Evolutionary conservation across 352 stramenopile genomes (phyloP).

Genomic region (Globisporangium irregulare): DNA sequence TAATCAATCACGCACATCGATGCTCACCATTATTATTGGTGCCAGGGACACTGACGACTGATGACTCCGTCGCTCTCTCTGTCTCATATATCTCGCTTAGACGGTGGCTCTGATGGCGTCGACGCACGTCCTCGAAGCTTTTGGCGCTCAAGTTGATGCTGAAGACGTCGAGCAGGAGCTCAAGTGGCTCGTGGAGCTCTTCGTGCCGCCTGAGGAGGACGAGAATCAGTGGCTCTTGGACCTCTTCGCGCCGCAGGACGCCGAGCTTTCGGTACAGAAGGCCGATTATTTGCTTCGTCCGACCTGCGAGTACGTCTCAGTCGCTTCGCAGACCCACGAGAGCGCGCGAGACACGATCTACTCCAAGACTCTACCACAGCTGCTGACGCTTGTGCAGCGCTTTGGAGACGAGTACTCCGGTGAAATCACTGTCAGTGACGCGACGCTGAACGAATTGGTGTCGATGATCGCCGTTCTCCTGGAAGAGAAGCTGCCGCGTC

Average conservation of each 20-base stretch:
- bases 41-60: background rate
- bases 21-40: background rate
- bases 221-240: constrained; percentile 56
- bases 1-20: background rate
- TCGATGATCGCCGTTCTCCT: constrained; percentile 55
- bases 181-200: constrained; percentile 54
- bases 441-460: constrained; percentile 49
- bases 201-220: constrained; percentile 23
- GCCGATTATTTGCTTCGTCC: constrained; percentile 59
- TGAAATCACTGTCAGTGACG: constrained; percentile 29
- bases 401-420: constrained; percentile 13
- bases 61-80: background rate
- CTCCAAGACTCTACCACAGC: constrained; percentile 43
- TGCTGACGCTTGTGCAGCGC: constrained; percentile 36
- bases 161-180: constrained; percentile 42
- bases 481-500: constrained; percentile 42
- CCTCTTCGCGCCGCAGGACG: constrained; percentile 36
- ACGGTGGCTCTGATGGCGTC: constrained; percentile 65
- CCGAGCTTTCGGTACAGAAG: constrained; percentile 19
- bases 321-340: constrained; percentile 64
- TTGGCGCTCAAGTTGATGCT: constrained; percentile 35
- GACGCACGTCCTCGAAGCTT: constrained; percentile 66
- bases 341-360: constrained; percentile 37
- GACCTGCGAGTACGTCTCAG: constrained; percentile 55
- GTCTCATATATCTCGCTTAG: constrained; percentile 13